Conservation (phyloP, 2,329 filamentous ascomycete genomes). For the Xylariaceae sp. region DNA sequence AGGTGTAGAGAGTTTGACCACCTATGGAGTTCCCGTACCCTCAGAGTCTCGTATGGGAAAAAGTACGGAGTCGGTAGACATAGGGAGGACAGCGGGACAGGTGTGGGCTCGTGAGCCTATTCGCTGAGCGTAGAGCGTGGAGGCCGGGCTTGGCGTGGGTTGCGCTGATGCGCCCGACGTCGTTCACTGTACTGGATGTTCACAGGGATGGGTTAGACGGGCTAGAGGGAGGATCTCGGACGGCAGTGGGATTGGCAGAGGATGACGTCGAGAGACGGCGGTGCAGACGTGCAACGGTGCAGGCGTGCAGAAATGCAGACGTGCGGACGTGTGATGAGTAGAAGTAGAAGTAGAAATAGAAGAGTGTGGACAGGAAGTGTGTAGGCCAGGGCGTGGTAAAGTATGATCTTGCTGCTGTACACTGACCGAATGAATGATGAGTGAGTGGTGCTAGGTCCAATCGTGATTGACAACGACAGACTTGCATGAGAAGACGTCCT, state of each 20-base stretch:
- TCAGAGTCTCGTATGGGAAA: constrained; percentile 12
- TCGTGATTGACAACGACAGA: constrained; percentile 17
- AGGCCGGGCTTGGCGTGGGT: constrained; percentile 17
- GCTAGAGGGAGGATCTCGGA: not conserved
- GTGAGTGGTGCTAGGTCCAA: constrained; percentile 13
- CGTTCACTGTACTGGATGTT: not conserved
- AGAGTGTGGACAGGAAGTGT: too few relatives aligned
- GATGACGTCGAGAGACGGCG: not conserved
- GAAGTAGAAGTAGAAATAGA: too few relatives aligned
- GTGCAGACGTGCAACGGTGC: not conserved
- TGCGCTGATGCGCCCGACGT: constrained; percentile 21
- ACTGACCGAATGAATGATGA: constrained; percentile 4
- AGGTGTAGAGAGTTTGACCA: constrained; percentile 2
- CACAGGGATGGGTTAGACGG: not conserved
- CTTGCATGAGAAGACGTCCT: constrained; percentile 7
- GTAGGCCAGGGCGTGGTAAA: too few relatives aligned
- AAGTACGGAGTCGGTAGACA: constrained; percentile 19
- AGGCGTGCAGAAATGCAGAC: not conserved
- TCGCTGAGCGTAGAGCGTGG: constrained; percentile 9
- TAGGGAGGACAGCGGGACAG: constrained; percentile 10
- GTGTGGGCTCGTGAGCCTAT: constrained; percentile 10
- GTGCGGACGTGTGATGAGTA: too few relatives aligned
- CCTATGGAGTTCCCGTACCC: constrained; percentile 20
- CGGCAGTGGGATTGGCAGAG: not conserved
- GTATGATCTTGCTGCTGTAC: constrained; percentile 2